A percentile compares a stretch with the other conserved stretches of the same genome.
phyloP scores from a whole-genome alignment of 345 rosid species.

The Populus pruinosa region DNA sequence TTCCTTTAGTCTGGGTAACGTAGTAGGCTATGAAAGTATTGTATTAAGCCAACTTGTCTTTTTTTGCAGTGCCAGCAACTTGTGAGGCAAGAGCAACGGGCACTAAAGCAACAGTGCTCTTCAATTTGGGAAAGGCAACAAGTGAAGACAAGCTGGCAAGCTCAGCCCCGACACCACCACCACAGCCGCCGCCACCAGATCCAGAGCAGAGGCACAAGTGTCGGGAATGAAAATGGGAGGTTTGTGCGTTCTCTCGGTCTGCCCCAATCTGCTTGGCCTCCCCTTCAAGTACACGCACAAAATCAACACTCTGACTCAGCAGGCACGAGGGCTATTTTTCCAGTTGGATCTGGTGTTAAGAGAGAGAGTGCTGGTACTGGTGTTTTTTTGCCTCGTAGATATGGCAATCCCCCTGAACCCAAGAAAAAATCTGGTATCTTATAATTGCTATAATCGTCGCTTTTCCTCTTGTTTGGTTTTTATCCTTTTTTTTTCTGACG shows the following conservation, averaged over 20 bases:
- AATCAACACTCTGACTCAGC: neutral
- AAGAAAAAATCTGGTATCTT: constrained; percentile 18
- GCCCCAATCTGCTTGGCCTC: constrained; percentile 41
- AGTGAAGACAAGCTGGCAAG: neutral
- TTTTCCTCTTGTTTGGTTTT: neutral
- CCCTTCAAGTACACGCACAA: constrained; percentile 18
- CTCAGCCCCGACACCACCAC: neutral
- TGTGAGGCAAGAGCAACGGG: constrained; percentile 11
- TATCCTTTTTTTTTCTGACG: neutral
- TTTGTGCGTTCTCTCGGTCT: constrained; percentile 19
- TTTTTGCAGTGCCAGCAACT: constrained; percentile 7
- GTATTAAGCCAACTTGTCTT: neutral
- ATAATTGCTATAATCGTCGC: neutral
- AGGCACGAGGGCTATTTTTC: constrained; percentile 27
- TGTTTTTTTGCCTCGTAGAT: constrained; percentile 34
- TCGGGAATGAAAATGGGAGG: constrained; percentile 24
- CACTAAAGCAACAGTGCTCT: constrained; percentile 20
- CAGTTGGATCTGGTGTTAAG: constrained; percentile 30
- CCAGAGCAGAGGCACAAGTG: constrained; percentile 22
- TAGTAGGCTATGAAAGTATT: neutral
- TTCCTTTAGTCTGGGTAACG: neutral
- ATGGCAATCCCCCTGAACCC: constrained; percentile 7
- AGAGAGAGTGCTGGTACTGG: constrained; percentile 27
- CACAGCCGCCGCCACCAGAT: constrained; percentile 30
- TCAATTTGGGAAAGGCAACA: constrained; percentile 21